Percentiles rank a stretch among this genome's conserved stretches.
Evolutionary conservation across 2,329 filamentous ascomycete genomes (phyloP).

Genomic region (Canariomyces notabilis): DNA sequence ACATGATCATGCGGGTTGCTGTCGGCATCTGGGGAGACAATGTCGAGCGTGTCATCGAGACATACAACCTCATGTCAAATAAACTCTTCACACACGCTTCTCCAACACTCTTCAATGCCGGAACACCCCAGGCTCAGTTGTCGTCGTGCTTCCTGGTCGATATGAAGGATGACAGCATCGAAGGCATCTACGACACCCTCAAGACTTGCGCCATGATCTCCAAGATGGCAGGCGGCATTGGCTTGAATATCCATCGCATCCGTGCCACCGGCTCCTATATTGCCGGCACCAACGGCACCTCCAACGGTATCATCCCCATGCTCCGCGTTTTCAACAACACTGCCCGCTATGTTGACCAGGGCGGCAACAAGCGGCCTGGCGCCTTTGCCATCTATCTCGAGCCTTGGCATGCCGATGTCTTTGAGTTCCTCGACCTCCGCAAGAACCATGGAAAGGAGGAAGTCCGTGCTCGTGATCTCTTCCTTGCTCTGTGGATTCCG

Average conservation of each 20-base stretch:
- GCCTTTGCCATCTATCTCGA: slow-evolving; percentile 98
- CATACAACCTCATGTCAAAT: slow-evolving; percentile 97
- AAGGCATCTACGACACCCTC: slow-evolving; percentile 97
- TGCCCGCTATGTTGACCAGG: slow-evolving; percentile 95
- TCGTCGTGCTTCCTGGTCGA: slow-evolving; percentile 98
- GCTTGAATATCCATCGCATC: slow-evolving; percentile 93
- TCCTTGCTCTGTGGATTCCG: slow-evolving; percentile 96
- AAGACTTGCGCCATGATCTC: slow-evolving; percentile 99
- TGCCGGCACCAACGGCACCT: slow-evolving; percentile 94
- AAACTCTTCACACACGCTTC: slow-evolving; percentile 99
- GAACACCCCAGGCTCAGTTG: slow-evolving; percentile 88
- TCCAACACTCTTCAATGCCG: slow-evolving; percentile 95
- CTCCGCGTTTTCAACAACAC: slow-evolving; percentile 99
- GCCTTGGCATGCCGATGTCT: slow-evolving; percentile 97
- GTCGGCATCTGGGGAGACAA: slow-evolving; percentile 95
- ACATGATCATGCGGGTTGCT: slow-evolving; percentile 99
- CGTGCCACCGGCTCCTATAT: slow-evolving; percentile 98
- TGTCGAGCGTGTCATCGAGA: slow-evolving; percentile 91
- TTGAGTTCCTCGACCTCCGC: slow-evolving; percentile 92
- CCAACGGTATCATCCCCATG: slow-evolving; percentile 96
- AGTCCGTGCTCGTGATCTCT: slow-evolving; percentile 91
- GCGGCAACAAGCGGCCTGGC: slow-evolving; percentile 97
- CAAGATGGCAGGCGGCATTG: slow-evolving; percentile 98
- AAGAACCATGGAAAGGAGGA: slow-evolving; percentile 99
- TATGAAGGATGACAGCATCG: slow-evolving; percentile 99